Conservation (phyloP, 2,329 filamentous ascomycete genomes). For the Venturia asperata region DNA sequence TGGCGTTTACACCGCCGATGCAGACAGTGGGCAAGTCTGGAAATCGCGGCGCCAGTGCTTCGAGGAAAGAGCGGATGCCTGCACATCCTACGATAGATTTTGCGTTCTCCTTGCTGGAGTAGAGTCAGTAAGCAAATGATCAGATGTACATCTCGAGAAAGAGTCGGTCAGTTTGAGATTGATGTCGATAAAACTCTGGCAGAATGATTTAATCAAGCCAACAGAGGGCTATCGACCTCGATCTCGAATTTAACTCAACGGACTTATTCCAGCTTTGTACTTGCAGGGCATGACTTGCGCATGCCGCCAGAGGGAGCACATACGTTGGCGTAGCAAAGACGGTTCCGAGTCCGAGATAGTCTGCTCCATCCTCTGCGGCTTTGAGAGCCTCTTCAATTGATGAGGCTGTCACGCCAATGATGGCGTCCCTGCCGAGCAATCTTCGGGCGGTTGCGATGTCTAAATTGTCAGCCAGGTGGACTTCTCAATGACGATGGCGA, state of each 20-base stretch:
- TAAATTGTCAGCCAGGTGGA: conserved; percentile 26
- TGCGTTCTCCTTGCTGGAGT: conserved; percentile 69
- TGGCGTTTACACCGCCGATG: conserved; percentile 79
- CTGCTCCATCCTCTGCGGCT: conserved; percentile 69
- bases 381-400: conserved; percentile 62
- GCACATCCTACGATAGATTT: conserved; percentile 71
- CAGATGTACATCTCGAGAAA: conserved; percentile 5
- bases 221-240: no score
- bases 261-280: no score
- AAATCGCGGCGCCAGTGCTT: conserved; percentile 42
- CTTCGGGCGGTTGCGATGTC: conserved; percentile 59
- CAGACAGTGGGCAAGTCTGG: conserved; percentile 59
- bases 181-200: no score
- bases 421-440: conserved; percentile 66
- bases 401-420: conserved; percentile 84
- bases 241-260: no score
- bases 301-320: conserved; percentile 21
- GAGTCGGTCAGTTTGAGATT: not conserved
- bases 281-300: no score
- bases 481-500: no score
- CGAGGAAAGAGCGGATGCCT: conserved; percentile 61
- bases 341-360: conserved; percentile 87
- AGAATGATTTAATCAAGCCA: no score
- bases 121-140: conserved; percentile 10
- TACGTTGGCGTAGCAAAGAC: conserved; percentile 79